Conservation (phyloP, 2,329 filamentous ascomycete species). For the Rhynchosporium agropyri region DNA sequence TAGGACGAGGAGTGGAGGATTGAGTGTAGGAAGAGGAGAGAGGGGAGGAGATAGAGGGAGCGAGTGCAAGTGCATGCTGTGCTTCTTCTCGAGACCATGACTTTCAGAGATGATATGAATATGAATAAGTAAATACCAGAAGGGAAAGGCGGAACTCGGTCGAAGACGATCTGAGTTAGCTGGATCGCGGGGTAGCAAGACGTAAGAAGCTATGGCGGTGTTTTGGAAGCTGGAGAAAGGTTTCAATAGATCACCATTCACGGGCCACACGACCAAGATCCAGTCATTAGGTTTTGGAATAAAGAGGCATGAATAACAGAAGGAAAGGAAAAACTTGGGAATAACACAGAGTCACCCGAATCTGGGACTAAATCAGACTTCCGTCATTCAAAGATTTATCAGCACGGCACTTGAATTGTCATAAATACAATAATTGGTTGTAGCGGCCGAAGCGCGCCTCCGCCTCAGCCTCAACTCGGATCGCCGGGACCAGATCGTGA, state of each 20-base stretch:
- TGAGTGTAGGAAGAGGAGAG: constrained; percentile 34
- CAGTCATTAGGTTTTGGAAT: background rate
- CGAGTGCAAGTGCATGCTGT: constrained; percentile 30
- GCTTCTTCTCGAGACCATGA: constrained; percentile 26
- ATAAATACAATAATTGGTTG: background rate
- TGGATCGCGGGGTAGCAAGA: background rate
- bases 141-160: background rate
- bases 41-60: constrained; percentile 28
- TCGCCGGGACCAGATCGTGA: background rate
- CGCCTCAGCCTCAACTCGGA: constrained; percentile 12
- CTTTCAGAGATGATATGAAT: background rate
- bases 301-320: too few species aligned
- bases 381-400: constrained; percentile 10
- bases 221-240: constrained; percentile 10
- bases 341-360: too few species aligned
- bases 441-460: background rate
- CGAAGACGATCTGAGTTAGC: background rate
- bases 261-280: background rate
- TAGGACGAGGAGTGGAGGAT: constrained; percentile 34
- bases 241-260: constrained; percentile 5
- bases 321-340: too few species aligned
- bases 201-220: background rate
- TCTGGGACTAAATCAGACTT: background rate
- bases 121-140: background rate
- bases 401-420: constrained; percentile 16